Base-by-base conservation (phyloP, 129 eudicot species). In the Erigeron canadensis region DNA sequence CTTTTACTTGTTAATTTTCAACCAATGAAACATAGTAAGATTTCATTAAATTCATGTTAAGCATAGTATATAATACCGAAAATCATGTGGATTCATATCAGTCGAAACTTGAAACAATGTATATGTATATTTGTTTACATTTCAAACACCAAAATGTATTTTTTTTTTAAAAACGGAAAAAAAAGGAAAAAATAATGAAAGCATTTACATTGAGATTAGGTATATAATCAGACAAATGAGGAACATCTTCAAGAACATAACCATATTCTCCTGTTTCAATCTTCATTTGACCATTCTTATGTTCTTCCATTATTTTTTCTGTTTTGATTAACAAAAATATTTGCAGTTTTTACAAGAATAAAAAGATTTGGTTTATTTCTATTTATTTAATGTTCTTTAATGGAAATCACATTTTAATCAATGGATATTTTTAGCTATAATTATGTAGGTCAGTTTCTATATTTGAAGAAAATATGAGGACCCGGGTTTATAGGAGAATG, bases 201-300 rank as follows among this genome's bases (percentile, higher is more conserved):
- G n/a, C 51, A 40, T 75, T 12, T 93, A 93, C 98, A 59, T 81
- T 86, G 71, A 87, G 90, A 41, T 84, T 69, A 75, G 93, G 84
- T 60, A 93, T 67, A 69, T 87, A 93, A 82, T 93, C 98, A 22
- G 83, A 12, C 48, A 93, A 70, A 57, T 93, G 98, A 80, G 96
- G 98, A 75, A 93, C 95, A 72, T 93, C 98, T 77, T 93, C 88
- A 48, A 93, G 95, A 34, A 84, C 78, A 65, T 70, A 93, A 44
- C 95, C 98, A 58, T 38, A 66, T 4, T 84, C 90, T 13, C 88
- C 91, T 10, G 39, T 59, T 19, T 84, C 84, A 16, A 82, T 53
- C 80, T 93, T 89, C 50, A 75, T 46, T 28, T 60, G 64, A 47
- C 67, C 55, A 45, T 73, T 47, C 8, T 5, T 60, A 16, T 43